phyloP scores from a whole-genome alignment of 2,329 filamentous ascomycete species.

The Dactylellina sp. region DNA sequence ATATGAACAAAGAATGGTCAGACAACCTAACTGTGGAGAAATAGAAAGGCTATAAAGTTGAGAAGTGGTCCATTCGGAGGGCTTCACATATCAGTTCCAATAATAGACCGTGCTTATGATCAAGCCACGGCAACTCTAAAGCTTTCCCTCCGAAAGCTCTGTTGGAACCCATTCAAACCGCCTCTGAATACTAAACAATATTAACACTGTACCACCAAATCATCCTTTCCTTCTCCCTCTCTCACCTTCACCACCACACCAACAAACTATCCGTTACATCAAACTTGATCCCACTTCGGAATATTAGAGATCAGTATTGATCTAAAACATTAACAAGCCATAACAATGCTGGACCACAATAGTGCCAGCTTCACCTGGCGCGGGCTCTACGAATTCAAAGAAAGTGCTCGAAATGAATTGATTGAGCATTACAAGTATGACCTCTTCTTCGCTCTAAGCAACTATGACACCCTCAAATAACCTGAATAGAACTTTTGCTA shows the following conservation, averaged over 20 bases:
- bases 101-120: no score
- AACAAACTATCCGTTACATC: not conserved
- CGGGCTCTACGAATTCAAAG: conserved; percentile 50
- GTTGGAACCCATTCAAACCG: no score
- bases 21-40: not conserved
- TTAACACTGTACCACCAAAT: not conserved
- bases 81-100: no score
- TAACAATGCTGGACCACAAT: conserved; percentile 36
- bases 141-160: no score
- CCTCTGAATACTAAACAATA: no score
- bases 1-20: not conserved
- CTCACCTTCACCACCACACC: no score
- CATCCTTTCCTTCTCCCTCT: not conserved
- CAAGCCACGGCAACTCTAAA: no score
- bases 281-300: not conserved
- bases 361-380: conserved; percentile 52
- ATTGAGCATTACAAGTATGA: conserved; percentile 43
- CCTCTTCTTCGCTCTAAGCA: not conserved
- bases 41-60: no score
- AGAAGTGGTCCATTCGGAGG: no score
- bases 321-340: not conserved
- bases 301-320: not conserved
- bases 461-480: not conserved
- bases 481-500: not conserved
- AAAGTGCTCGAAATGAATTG: conserved; percentile 37